These are phyloP conservation scores for Colletotrichum musae DNA, from an alignment of 2,329 filamentous ascomycete species.

Conservation along the genomic window DNA sequence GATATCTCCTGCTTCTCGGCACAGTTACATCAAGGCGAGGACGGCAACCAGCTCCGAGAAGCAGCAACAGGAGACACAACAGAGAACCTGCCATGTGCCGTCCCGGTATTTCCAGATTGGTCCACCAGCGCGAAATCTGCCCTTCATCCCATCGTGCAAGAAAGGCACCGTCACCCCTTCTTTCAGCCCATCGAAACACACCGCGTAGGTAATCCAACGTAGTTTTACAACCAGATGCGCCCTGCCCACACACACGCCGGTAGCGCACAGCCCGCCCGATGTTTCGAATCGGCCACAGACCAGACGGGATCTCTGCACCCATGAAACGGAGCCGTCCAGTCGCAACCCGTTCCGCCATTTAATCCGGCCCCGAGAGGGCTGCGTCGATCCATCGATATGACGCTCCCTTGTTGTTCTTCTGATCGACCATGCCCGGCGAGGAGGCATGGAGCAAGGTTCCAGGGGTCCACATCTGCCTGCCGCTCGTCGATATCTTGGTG, in stretches of 20 bases:
- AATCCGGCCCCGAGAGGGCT: not conserved
- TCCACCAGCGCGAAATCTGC: conserved; percentile 30
- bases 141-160: not conserved
- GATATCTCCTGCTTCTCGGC: no score
- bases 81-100: conserved; percentile 15
- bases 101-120: conserved; percentile 19
- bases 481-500: not conserved
- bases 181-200: conserved; percentile 20
- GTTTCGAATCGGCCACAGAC: conserved; percentile 29
- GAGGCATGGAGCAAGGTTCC: not conserved
- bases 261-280: conserved; percentile 32
- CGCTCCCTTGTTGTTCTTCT: no score
- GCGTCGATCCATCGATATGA: not conserved
- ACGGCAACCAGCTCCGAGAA: not conserved
- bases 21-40: no score
- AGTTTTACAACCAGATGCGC: conserved; percentile 1
- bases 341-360: conserved; percentile 19
- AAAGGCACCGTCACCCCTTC: not conserved
- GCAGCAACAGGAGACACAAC: conserved; percentile 12
- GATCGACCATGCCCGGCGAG: not conserved
- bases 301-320: conserved; percentile 10
- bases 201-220: not conserved
- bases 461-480: conserved; percentile 3
- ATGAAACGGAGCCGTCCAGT: conserved; percentile 29
- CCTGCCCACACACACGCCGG: conserved; percentile 6